Percentiles rank a stretch among this genome's conserved stretches.
Evolutionary conservation across 2,329 filamentous ascomycete genomes (phyloP).

Genomic region (Penicillium sp.): DNA sequence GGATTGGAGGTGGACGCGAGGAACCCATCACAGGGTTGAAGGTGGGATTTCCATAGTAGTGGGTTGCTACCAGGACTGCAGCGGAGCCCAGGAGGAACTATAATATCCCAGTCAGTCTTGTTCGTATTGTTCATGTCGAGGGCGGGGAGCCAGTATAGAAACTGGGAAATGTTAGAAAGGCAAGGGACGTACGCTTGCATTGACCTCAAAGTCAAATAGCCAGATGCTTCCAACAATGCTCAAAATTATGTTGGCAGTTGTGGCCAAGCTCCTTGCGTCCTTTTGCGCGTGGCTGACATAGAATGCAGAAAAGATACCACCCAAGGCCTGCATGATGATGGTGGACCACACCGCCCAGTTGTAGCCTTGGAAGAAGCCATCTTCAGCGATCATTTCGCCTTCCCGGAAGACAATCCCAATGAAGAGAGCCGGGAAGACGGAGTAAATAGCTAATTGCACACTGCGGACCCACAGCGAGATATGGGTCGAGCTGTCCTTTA

Average conservation of each 20-base stretch:
- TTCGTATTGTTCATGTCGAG: not conserved
- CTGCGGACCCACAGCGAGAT: conserved; percentile 91
- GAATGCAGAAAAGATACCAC: conserved; percentile 78
- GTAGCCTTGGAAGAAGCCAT: conserved; percentile 93
- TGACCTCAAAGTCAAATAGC: conserved; percentile 78
- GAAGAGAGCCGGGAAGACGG: conserved; percentile 82
- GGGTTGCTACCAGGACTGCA: conserved; percentile 77
- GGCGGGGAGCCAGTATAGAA: not conserved
- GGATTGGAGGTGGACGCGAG: conserved; percentile 49
- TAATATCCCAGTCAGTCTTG: conserved; percentile 11
- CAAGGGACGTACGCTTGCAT: conserved; percentile 61
- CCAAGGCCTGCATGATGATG: conserved; percentile 76
- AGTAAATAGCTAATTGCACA: conserved; percentile 91
- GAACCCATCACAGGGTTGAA: conserved; percentile 45
- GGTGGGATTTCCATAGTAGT: conserved; percentile 69
- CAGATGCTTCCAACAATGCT: conserved; percentile 81
- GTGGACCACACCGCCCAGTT: conserved; percentile 88
- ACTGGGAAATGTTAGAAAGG: not conserved
- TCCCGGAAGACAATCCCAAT: conserved; percentile 85
- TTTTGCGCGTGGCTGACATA: conserved; percentile 83
- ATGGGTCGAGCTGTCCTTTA: conserved; percentile 75
- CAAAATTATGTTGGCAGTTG: conserved; percentile 84
- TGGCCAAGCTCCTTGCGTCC: conserved; percentile 90
- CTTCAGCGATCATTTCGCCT: conserved; percentile 74
- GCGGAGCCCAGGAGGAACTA: conserved; percentile 80